Base-by-base conservation (phyloP, 106 monocot species). In the Narthecium ossifragum region DNA sequence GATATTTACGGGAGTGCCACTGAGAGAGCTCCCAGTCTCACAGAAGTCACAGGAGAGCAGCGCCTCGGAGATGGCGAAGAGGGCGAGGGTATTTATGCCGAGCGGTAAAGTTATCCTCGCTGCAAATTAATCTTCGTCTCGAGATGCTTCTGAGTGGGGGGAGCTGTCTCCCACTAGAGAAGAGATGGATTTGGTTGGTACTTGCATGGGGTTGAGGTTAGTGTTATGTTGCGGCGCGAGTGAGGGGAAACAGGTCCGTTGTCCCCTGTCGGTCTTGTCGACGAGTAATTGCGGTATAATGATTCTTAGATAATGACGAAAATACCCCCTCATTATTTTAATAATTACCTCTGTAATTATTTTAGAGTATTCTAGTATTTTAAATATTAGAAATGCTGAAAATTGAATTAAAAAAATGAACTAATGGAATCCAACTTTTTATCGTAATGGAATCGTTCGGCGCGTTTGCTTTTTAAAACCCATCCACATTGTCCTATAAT, bases 1-100 rank as follows among this genome's bases (percentile, higher is more conserved):
- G 26, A 41, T 65, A 79, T 55, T 79, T 60, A 73, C 74, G 57
- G 26, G 41, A 60, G 33, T 65, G 74, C 79, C 79, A 79, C 74
- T 74, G 69, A 34, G 40, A n/a, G 34, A 45, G 24, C n/a, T n/a
- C n/a, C n/a, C n/a, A n/a, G n/a, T n/a, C n/a, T n/a, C n/a, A n/a
- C n/a, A n/a, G n/a, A 12, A n/a, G 12, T 54, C 11, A 20, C 36
- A 31, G 30, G 46, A 38, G 34, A 24, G 22, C 3, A 17, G 30
- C 14, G 62, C 36, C 2, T 5, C 22, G 39, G 32, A 12, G 20
- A 8, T 22, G 26, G 4, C 51, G 23, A 37, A 31, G 5, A 26
- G 57, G 43, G 49, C 36, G 34, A 34, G 12, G 48, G 57, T 51
- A 65, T 72, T 57, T 64, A 72, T 50, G 49, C 40, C 0, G 36